These are phyloP conservation scores for Aspergillus heteromorphus DNA, from an alignment of 495 filamentous ascomycete genomes.

Conservation along the genomic window DNA sequence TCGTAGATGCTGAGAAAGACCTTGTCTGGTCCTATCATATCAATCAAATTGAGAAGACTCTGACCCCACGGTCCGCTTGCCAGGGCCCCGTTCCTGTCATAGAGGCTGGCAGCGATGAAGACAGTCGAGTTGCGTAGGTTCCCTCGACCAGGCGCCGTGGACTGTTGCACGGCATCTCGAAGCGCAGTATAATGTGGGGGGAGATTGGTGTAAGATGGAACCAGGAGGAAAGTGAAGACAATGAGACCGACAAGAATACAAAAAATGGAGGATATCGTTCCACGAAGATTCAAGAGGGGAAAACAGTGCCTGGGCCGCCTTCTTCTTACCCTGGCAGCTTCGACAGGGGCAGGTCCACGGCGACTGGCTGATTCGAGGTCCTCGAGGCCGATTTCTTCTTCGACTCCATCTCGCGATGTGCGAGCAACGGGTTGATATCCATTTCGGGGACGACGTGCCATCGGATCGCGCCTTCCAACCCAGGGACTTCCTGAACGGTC, in stretches of 20 bases:
- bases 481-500: too few relatives aligned
- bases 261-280: not conserved
- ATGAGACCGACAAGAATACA: conserved; percentile 58
- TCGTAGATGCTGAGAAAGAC: conserved; percentile 58
- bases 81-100: conserved; percentile 55
- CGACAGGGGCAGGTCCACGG: too few relatives aligned
- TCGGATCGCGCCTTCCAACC: too few relatives aligned
- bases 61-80: conserved; percentile 63
- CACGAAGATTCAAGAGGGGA: too few relatives aligned
- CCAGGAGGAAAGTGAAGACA: conserved; percentile 45
- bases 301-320: too few relatives aligned
- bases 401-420: too few relatives aligned
- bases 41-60: conserved; percentile 55
- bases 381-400: too few relatives aligned
- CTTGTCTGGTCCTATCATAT: conserved; percentile 49
- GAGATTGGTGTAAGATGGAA: conserved; percentile 56
- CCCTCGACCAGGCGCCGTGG: conserved; percentile 45
- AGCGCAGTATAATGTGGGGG: conserved; percentile 48
- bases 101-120: conserved; percentile 71
- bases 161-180: conserved; percentile 26
- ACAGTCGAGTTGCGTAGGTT: conserved; percentile 61
- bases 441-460: too few relatives aligned
- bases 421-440: too few relatives aligned
- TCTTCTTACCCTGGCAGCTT: too few relatives aligned
- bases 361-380: too few relatives aligned